A percentile compares a stretch with the other conserved stretches of the same genome.
Conservation (phyloP, 2,329 filamentous ascomycete species). For the Aureobasidium sp. region DNA sequence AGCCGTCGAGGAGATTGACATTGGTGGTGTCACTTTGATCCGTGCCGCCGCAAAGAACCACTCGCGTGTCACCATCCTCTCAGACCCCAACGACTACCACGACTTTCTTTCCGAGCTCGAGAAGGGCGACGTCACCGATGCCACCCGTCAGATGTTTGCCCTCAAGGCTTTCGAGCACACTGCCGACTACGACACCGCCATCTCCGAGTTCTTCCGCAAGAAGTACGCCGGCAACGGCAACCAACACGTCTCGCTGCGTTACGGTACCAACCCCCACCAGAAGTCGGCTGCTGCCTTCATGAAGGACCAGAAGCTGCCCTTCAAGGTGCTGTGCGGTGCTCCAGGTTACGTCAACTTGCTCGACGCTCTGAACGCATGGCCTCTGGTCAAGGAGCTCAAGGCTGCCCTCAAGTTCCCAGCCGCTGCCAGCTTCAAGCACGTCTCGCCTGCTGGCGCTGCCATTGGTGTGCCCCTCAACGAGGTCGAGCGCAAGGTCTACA, state of each 20-base stretch:
- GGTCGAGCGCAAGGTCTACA: constrained; percentile 94
- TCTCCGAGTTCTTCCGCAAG: constrained; percentile 95
- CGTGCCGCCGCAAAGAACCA: constrained; percentile 98
- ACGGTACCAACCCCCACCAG: constrained; percentile 96
- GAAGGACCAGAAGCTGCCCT: constrained; percentile 69
- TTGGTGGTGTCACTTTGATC: constrained; percentile 93
- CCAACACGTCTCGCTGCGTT: constrained; percentile 80
- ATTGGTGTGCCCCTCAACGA: constrained; percentile 81
- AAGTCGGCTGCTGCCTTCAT: constrained; percentile 87
- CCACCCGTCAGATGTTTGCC: constrained; percentile 80
- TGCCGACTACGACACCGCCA: constrained; percentile 90
- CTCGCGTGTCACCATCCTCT: constrained; percentile 87
- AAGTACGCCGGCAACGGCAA: constrained; percentile 81
- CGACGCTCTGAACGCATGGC: constrained; percentile 94
- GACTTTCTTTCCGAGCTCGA: constrained; percentile 89
- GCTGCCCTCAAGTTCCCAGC: constrained; percentile 79
- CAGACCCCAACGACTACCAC: constrained; percentile 86
- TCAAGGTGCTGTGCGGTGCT: constrained; percentile 83
- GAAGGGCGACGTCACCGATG: constrained; percentile 75
- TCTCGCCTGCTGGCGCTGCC: constrained; percentile 91
- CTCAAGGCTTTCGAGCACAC: constrained; percentile 99
- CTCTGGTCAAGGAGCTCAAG: constrained; percentile 92
- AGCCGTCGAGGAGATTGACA: constrained; percentile 98
- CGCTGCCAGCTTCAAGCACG: constrained; percentile 97
- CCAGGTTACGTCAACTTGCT: constrained; percentile 97